phyloP scores from a whole-genome alignment of 768 basidiomycete species.

The Cystobasidium ongulense region DNA sequence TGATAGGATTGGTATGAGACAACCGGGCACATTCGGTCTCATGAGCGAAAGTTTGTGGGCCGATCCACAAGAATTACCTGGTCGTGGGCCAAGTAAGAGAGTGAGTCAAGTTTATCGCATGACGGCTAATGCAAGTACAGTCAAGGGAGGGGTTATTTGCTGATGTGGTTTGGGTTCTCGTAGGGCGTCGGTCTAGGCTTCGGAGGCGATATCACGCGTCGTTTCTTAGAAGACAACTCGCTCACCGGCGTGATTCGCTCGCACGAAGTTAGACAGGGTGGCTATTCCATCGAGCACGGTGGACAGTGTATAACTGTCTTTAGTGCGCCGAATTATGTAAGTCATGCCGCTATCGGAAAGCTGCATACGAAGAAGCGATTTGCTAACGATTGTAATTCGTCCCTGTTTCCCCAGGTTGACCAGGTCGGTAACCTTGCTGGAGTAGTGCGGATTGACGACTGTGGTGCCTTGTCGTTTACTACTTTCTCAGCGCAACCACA shows the following conservation, averaged over 20 bases:
- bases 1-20: slow-evolving; percentile 64
- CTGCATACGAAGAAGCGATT: no score
- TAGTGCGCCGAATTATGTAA: slow-evolving; percentile 55
- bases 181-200: slow-evolving; percentile 93
- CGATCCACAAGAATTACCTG: slow-evolving; percentile 78
- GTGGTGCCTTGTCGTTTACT: slow-evolving; percentile 37
- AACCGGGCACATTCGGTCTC: slow-evolving; percentile 87
- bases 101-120: slow-evolving; percentile 49
- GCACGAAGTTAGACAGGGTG: slow-evolving; percentile 80
- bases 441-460: slow-evolving; percentile 52
- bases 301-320: slow-evolving; percentile 93
- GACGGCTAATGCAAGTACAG: not conserved
- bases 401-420: slow-evolving; percentile 48
- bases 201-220: slow-evolving; percentile 55
- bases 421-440: slow-evolving; percentile 86
- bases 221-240: slow-evolving; percentile 39
- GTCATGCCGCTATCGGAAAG: slow-evolving; percentile 28
- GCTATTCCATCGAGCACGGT: slow-evolving; percentile 89
- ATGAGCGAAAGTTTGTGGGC: slow-evolving; percentile 90
- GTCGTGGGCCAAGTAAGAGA: slow-evolving; percentile 92
- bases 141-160: not conserved
- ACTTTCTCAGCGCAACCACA: slow-evolving; percentile 39
- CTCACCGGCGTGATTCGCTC: slow-evolving; percentile 72
- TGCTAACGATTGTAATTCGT: not conserved
- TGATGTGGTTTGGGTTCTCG: slow-evolving; percentile 26